Conservation (phyloP, 1,139 yeast genomes). For the Candida albicans region DNA sequence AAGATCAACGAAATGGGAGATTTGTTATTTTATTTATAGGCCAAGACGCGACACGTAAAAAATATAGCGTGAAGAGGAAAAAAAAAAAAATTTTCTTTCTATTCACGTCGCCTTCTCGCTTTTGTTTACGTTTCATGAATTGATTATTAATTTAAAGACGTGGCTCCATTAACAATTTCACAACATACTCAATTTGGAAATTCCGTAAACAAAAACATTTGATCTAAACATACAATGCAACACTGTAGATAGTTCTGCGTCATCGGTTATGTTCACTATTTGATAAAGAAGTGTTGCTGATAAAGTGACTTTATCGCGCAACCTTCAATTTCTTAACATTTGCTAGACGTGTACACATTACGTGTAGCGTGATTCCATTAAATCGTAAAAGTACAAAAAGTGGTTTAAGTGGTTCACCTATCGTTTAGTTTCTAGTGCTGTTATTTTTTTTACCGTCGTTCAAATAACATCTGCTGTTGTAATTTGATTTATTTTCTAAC, state of each 20-base stretch:
- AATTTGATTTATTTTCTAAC: too few relatives aligned
- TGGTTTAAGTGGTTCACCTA: too few relatives aligned
- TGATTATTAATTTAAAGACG: constrained; percentile 5
- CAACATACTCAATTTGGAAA: constrained; percentile 1
- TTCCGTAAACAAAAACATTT: background rate
- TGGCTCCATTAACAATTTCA: constrained; percentile 1
- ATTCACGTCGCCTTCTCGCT: background rate
- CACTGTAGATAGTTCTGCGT: background rate
- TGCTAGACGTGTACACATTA: too few relatives aligned
- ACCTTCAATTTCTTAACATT: too few relatives aligned
- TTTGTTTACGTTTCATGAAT: constrained; percentile 5
- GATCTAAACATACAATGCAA: background rate
- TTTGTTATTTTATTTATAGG: constrained; percentile 1
- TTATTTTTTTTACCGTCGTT: too few relatives aligned
- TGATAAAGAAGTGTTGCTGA: background rate
- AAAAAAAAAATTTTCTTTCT: constrained; percentile 2
- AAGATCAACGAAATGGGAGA: background rate
- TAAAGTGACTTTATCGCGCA: too few relatives aligned
- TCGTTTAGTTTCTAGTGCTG: too few relatives aligned
- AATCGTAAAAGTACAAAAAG: too few relatives aligned
- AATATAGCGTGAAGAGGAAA: background rate
- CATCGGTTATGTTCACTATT: background rate
- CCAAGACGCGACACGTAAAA: constrained; percentile 5
- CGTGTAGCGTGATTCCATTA: too few relatives aligned
- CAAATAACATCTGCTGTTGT: too few relatives aligned